These are phyloP conservation scores for Acacia pycnantha DNA, from an alignment of 331 rosid species.

Conservation along the genomic window DNA sequence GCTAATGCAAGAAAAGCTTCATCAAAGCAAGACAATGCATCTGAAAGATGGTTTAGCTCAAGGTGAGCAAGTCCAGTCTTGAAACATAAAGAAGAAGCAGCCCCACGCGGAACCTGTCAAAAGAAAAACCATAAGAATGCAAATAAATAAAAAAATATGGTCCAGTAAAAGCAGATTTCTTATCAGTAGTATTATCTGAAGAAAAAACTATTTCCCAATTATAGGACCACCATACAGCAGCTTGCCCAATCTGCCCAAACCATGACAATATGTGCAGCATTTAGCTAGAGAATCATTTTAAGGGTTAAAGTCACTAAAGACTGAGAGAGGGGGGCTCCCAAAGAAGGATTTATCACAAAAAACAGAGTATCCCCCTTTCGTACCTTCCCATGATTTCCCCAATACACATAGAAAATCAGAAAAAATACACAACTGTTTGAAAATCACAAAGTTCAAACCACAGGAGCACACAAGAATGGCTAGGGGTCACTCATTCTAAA, in stretches of 20 bases:
- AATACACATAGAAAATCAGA: not conserved
- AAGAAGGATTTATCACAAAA: not conserved
- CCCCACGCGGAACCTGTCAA: conserved; percentile 96
- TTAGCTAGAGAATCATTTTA: not conserved
- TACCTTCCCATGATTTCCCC: not conserved
- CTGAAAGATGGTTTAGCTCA: conserved; percentile 92
- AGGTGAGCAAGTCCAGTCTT: conserved; percentile 96
- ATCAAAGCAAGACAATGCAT: conserved; percentile 92
- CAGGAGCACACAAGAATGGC: not conserved
- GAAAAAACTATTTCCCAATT: not conserved
- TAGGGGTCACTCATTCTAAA: conserved; percentile 9
- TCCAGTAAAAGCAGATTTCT: conserved; percentile 17
- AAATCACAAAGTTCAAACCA: conserved; percentile 8
- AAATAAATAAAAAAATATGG: conserved; percentile 17
- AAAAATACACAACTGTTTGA: not conserved
- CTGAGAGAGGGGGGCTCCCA: not conserved
- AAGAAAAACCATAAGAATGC: conserved; percentile 34
- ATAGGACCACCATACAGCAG: not conserved
- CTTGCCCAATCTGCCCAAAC: not conserved
- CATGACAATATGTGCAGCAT: not conserved
- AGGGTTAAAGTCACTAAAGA: not conserved
- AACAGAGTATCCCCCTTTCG: conserved; percentile 15
- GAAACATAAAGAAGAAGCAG: conserved; percentile 84
- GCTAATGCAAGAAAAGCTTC: conserved; percentile 96
- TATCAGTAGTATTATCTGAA: conserved; percentile 1